Base-by-base conservation (phyloP, 805 yeast genomes). In the Clavispora fructus region DNA sequence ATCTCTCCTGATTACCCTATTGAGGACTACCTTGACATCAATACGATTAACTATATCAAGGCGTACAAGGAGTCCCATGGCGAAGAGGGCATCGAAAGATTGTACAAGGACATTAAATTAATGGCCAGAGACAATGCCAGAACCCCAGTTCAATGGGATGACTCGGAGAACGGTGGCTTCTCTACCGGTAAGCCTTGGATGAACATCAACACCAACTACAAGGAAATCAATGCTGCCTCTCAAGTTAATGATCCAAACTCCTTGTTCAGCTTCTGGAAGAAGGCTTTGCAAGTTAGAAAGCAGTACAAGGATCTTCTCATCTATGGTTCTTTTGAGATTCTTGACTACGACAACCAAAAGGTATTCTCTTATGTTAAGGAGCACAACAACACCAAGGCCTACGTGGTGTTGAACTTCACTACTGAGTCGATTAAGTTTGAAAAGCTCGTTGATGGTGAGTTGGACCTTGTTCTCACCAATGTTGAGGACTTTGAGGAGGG, bases 121-220 rank as follows among this genome's bases (percentile, higher is more conserved):
- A 39, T 70, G 17, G 74, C 80, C 12, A 67, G 83, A 56, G 83
- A 78, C 55, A 68, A 78, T 54, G 73, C 79, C 9, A 71, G 83
- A 60, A 69, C 80, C 17, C 83, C 83, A 16, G 74, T 79, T 50
- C 83, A 77, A 52, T 79, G 83, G 83, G 70, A 69, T 49, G 59
- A 57, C 44, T 52, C 69, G 1, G 63, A 53, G 13, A 49, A 73
- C 49, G 80, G 68, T 33, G 83, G 83, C 0, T 78, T 78, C 61
- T 64, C 79, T 23, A 61, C 68, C 6, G 71, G 58, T 39, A 64
- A 62, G 49, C 83, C 83, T 14, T 79, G 84, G 83, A 77, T 73
- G 63, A 63, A 67, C 48, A 73, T 74, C 52, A 75, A 76, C 52
- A 79, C 75, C 48, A 73, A 73, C 55, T 78, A 72, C 62, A 61